Conservation (phyloP, 371 early-diverging fungal genomes). For the Mortierella sp. region DNA sequence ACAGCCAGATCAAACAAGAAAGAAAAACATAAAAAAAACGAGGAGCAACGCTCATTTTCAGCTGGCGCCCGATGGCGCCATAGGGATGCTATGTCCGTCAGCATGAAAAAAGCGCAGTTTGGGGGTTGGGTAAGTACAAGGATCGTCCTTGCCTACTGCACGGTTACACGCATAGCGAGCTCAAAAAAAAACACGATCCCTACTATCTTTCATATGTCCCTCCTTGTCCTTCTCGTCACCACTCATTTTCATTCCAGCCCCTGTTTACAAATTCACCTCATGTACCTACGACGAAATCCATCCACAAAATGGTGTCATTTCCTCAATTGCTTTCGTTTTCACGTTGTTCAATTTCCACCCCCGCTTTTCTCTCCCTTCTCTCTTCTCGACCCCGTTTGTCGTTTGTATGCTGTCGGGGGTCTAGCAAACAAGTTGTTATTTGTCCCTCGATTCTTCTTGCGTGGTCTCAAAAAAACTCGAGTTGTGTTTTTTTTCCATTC, state of each 20-base stretch:
- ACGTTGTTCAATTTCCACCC: neutral
- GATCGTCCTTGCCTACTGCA: neutral
- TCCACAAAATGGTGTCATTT: neutral
- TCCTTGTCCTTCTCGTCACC: neutral
- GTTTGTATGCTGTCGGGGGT: neutral
- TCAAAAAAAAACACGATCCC: neutral
- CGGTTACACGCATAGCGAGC: too few relatives aligned
- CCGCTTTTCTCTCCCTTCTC: neutral
- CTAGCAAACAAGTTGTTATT: neutral
- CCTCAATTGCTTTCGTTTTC: neutral
- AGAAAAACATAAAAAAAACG: neutral
- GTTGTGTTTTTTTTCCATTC: neutral
- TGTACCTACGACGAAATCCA: slow-evolving; percentile 11
- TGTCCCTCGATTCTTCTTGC: neutral
- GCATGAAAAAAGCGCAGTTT: slow-evolving; percentile 6
- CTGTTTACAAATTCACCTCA: neutral
- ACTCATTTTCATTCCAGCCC: neutral
- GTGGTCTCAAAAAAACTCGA: neutral
- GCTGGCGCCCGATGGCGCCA: slow-evolving; percentile 12
- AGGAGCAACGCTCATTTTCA: neutral
- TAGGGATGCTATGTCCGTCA: neutral
- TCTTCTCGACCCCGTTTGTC: neutral
- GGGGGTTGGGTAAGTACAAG: neutral
- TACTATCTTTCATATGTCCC: neutral
- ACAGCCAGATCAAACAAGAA: neutral